phyloP scores from a whole-genome alignment of 225 moss, liverwort and hornwort genomes.

The Thuidium tamariscinum region DNA sequence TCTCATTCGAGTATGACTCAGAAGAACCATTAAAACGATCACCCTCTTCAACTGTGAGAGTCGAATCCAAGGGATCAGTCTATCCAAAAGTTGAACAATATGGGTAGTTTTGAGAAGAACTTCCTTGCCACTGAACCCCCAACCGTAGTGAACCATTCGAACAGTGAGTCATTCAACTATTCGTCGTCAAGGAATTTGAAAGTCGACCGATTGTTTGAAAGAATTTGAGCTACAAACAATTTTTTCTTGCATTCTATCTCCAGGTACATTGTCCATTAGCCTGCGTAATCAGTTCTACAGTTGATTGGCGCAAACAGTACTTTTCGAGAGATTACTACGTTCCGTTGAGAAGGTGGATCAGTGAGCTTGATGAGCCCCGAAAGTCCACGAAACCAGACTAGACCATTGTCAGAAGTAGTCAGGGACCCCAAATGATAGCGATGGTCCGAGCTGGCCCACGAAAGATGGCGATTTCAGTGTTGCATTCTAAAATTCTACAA shows the following conservation, averaged over 20 bases:
- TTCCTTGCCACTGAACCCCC: background rate
- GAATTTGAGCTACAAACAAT: background rate
- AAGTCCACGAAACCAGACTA: background rate
- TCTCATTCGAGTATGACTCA: background rate
- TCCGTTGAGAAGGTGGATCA: background rate
- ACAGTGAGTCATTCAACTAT: background rate
- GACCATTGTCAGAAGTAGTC: background rate
- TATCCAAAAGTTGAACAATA: background rate
- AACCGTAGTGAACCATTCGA: background rate
- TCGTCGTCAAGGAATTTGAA: background rate
- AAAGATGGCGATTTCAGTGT: background rate
- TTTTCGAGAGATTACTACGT: background rate
- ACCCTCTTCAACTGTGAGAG: too few species aligned
- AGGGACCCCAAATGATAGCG: background rate
- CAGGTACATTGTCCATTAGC: background rate
- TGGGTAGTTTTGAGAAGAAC: background rate
- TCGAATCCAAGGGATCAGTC: background rate
- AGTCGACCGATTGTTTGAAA: background rate
- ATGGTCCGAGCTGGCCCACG: background rate
- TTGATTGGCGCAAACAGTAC: too few species aligned
- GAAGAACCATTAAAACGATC: background rate
- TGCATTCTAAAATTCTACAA: background rate
- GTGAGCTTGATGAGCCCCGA: background rate
- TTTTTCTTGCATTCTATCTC: too few species aligned
- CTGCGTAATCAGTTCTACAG: background rate